Conservation (phyloP, 1,284 basidiomycete species). For the Melampsora americana region DNA sequence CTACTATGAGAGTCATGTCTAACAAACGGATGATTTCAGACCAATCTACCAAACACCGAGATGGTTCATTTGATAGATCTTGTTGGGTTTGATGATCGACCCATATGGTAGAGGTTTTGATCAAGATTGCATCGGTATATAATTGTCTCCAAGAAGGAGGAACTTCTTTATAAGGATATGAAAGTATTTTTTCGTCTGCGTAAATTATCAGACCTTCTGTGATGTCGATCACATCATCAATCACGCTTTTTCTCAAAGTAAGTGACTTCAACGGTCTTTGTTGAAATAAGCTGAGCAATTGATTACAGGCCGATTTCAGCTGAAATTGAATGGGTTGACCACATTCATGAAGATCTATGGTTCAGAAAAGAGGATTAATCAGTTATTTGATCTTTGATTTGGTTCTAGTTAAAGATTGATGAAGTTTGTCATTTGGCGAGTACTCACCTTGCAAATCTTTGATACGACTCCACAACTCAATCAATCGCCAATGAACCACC, state of each 20-base stretch:
- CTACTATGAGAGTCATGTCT: conserved; percentile 77
- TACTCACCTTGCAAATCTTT: conserved; percentile 29
- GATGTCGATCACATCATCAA: conserved; percentile 31
- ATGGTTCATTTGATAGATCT: neutral
- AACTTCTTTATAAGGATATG: conserved; percentile 56
- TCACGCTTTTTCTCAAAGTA: neutral
- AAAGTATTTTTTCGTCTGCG: conserved; percentile 56
- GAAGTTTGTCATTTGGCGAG: neutral
- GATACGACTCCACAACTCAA: conserved; percentile 29
- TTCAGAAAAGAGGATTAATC: neutral
- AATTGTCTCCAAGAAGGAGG: conserved; percentile 54
- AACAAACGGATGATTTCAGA: conserved; percentile 60
- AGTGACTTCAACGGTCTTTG: neutral
- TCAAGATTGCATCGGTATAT: conserved; percentile 57
- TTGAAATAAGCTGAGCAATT: neutral
- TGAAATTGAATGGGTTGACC: conserved; percentile 16
- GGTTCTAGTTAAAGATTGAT: too few relatives aligned
- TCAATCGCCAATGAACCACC: conserved; percentile 21
- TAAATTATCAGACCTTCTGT: conserved; percentile 52
- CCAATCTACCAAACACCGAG: conserved; percentile 36
- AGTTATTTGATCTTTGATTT: neutral
- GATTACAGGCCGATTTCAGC: neutral
- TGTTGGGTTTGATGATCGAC: neutral
- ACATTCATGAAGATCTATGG: conserved; percentile 22
- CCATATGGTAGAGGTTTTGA: conserved; percentile 47